Conservation (phyloP, 306 rosid genomes). For the Casuarina glauca region DNA sequence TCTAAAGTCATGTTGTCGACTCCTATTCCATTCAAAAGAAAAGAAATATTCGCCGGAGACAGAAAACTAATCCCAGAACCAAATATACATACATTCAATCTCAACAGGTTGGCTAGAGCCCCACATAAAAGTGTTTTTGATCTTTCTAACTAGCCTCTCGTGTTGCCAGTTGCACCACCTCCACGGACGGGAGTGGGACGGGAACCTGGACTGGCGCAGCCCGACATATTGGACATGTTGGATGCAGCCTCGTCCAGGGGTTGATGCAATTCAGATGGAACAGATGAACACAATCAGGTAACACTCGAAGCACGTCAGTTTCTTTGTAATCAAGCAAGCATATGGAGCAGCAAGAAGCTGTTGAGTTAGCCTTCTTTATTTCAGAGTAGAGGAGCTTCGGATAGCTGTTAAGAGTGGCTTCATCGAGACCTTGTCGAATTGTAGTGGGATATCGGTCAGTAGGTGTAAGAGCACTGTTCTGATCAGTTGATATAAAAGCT, state of each 20-base stretch:
- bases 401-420: constrained; percentile 24
- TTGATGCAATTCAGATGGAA: constrained; percentile 46
- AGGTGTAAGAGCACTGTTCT: no score
- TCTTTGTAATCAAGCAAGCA: constrained; percentile 57
- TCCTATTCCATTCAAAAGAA: no score
- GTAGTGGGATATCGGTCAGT: not conserved
- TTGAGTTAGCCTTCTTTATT: constrained; percentile 3
- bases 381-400: constrained; percentile 35
- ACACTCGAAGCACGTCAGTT: constrained; percentile 38
- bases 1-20: no score
- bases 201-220: not conserved
- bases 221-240: constrained; percentile 44
- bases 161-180: not conserved
- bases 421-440: constrained; percentile 21
- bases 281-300: constrained; percentile 44
- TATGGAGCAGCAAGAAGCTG: constrained; percentile 35
- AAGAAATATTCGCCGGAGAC: no score
- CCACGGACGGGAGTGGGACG: not conserved
- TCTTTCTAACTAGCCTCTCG: not conserved
- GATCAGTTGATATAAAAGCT: no score
- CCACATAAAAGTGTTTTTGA: not conserved
- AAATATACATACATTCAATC: no score
- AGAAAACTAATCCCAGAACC: no score
- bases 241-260: constrained; percentile 47
- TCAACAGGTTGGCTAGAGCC: no score